Evolutionary conservation across 306 rosid species (phyloP).

Genomic region (Dalbergia oliveri): DNA sequence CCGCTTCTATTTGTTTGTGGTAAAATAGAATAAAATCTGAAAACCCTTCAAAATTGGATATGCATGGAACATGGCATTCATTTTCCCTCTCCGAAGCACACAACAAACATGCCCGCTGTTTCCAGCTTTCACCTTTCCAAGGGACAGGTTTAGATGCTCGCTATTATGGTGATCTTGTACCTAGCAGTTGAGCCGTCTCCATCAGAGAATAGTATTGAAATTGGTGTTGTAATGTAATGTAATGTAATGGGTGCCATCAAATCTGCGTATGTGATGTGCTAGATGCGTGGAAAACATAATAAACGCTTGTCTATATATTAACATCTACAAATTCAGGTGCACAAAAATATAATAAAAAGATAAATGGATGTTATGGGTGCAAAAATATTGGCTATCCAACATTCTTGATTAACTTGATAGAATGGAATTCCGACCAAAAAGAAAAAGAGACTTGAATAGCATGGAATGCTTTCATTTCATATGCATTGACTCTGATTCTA

Average conservation of each 20-base stretch:
- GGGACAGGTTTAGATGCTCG: conserved; percentile 36
- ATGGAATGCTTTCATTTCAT: too few species aligned
- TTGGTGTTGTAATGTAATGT: not conserved
- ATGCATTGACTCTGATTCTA: too few species aligned
- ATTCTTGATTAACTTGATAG: too few species aligned
- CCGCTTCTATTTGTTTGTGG: not conserved
- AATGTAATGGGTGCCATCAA: not conserved
- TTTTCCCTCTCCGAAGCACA: conserved; percentile 22
- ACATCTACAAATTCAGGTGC: not conserved
- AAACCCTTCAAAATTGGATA: not conserved
- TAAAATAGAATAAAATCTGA: not conserved
- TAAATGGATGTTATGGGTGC: too few species aligned
- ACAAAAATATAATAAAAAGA: not conserved
- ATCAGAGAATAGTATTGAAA: conserved; percentile 35
- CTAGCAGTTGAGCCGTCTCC: conserved; percentile 44
- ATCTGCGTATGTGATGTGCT: not conserved
- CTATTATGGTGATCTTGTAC: not conserved
- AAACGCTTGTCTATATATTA: not conserved
- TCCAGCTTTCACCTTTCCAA: conserved; percentile 25
- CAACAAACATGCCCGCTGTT: conserved; percentile 33
- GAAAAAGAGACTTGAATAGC: too few species aligned
- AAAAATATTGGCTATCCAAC: too few species aligned
- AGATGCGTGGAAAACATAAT: conserved; percentile 5
- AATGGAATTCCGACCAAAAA: too few species aligned
- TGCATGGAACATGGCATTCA: conserved; percentile 25